Base-by-base conservation (phyloP, 108 stramenopile species). In the Cyclotella baltica region DNA sequence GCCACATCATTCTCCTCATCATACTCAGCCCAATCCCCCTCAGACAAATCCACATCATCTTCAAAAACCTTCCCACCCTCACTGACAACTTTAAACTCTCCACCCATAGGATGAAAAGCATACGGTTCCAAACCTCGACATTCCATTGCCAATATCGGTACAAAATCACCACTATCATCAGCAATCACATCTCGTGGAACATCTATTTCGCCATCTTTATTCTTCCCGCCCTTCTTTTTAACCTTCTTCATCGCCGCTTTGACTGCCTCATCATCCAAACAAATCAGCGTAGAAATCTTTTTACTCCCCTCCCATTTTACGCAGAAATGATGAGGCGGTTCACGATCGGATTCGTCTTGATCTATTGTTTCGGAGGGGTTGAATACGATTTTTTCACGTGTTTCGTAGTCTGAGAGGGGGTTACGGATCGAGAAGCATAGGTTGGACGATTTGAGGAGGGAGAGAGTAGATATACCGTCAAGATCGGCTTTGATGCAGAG, bases 11-110 rank as follows among this genome's bases (percentile, higher is more conserved):
- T 88, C 34, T 92, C 94, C 31, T 85, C 92, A 74, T 95, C 94
- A 62, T 92, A 95, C n/a, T 95, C 94, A 0, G 87, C 91, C 94
- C 94, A 95, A 68, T 95, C 94, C 11, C 88, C 88, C 25, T 95
- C 94, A 11, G 83, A 82, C n/a, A 95, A 68, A 70, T 92, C 94
- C 27, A 93, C 89, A 77, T 91, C 94, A 74, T 92, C 92, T 33
- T 92, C 88, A 77, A 93, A 93, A 38, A 69, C 67, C 48, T 28
- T 58, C 34, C 92, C 92, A 61, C 88, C 89, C 62, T 85, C 80
- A 67, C 89, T 89, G 15, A 66, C 76, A 20, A 94, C 83, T 33
- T 84, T 82, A 83, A 95, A 95, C 68, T 95, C 92, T 53, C 89
- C 87, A 35, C 86, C 90, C 86, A 95, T 83, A 13, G 91, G 88